Base-by-base conservation (phyloP, 495 filamentous ascomycete species). In the Talaromyces proteolyticus region DNA sequence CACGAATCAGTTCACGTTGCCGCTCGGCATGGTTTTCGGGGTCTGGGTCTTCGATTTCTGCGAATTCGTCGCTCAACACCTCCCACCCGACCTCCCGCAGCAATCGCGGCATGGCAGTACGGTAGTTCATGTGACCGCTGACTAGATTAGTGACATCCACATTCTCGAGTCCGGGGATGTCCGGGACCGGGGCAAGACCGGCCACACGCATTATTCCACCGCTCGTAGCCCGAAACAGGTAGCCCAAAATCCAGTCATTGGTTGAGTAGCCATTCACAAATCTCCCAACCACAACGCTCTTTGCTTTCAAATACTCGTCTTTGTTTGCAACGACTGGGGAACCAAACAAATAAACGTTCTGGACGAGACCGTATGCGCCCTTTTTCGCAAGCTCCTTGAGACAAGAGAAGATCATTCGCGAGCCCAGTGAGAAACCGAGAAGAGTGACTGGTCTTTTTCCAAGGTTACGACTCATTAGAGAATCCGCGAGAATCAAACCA, bases 181-280 rank as follows among this genome's bases (percentile, higher is more conserved):
- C 78, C 34, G 91, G 83, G 20, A 99, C 75, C 6, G 86, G 76
- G 3, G 83, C 90, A 5, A 99, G 80, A n/a, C 93, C 93, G 4
- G 91, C 91, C 0, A 99, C 82, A 16, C 86, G 86, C 67, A 87
- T 84, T 61, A 99, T 91, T 44, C 93, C 94, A 48, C 93, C 93
- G 55, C 82, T 85, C 16, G 93, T 99, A 6, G 95, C 81, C 8
- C 93, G 89, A 75, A 99, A 99, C 5, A 99, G 79, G 58, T 99
- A 99, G 4, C 93, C 91, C 24, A 99, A 66, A 59, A 99, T 97
- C 93, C 94, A 99, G 65, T 99, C 93, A 59, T 92, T 95, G 17
- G 78, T 86, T 39, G 92, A 85, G 67, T 94, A 97, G 5, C 91
- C 93, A 62, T 96, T 99, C 43, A 99, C 84, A 55, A 96, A 96